These are phyloP conservation scores for Emergomyces pasteurianus DNA, from an alignment of 2,329 filamentous ascomycete genomes.

Conservation along the genomic window DNA sequence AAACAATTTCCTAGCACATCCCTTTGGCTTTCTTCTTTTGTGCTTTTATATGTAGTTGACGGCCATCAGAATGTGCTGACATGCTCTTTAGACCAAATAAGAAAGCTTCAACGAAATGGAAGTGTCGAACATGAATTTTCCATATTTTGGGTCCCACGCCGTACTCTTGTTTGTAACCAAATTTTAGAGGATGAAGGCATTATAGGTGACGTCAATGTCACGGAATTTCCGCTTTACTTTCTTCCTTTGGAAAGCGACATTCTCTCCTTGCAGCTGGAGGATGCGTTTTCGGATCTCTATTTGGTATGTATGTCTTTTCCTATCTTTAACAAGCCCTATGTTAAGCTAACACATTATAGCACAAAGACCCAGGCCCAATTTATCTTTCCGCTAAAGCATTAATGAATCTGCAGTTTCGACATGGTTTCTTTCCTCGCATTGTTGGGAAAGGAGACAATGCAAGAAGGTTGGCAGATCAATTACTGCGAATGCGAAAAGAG, in stretches of 20 bases:
- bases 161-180: conserved; percentile 82
- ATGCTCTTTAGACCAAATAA: conserved; percentile 65
- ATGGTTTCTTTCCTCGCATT: conserved; percentile 89
- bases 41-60: conserved; percentile 22
- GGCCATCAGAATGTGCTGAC: conserved; percentile 51
- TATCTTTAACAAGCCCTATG: conserved; percentile 1
- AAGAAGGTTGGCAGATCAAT: conserved; percentile 72
- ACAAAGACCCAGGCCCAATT: conserved; percentile 81
- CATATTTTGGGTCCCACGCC: conserved; percentile 88
- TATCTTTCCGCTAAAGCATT: conserved; percentile 82
- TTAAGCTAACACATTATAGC: conserved; percentile 31
- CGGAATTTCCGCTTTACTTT: conserved; percentile 79
- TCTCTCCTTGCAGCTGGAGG: conserved; percentile 77
- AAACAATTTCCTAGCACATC: conserved; percentile 23
- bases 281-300: conserved; percentile 78
- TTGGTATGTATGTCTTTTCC: conserved; percentile 39
- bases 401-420: conserved; percentile 84
- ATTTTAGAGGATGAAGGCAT: conserved; percentile 88
- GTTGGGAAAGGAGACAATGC: conserved; percentile 94
- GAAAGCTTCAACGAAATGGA: conserved; percentile 74
- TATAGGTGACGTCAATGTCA: conserved; percentile 79
- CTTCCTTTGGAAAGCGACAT: conserved; percentile 86
- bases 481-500: conserved; percentile 86
- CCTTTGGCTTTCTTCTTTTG: conserved; percentile 31
- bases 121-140: conserved; percentile 91